Evolutionary conservation across 1,284 basidiomycete species (phyloP).

Genomic region (Coniophora puteana): DNA sequence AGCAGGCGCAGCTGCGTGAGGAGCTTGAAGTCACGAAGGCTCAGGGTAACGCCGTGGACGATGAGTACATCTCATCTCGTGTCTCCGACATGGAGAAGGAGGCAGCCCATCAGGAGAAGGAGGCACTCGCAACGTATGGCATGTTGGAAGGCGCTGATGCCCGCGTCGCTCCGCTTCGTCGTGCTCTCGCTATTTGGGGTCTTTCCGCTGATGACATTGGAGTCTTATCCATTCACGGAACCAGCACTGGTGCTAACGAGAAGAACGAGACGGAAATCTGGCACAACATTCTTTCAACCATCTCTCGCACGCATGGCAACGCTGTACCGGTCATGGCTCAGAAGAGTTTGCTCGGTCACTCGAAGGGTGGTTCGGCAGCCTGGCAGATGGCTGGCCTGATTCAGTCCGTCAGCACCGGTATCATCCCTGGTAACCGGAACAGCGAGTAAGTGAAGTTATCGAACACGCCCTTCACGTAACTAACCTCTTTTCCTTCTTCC

Average conservation of each 20-base stretch:
- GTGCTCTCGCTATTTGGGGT: constrained; percentile 95
- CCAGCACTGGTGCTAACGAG: constrained; percentile 97
- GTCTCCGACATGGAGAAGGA: constrained; percentile 86
- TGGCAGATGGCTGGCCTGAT: constrained; percentile 97
- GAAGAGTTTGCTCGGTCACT: constrained; percentile 94
- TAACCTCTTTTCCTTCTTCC: constrained; percentile 17
- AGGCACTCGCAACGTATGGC: constrained; percentile 85
- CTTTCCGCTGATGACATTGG: constrained; percentile 91
- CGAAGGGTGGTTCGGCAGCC: constrained; percentile 95
- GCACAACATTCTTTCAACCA: constrained; percentile 89
- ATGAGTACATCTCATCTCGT: constrained; percentile 70
- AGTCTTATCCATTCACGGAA: constrained; percentile 88
- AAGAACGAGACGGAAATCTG: constrained; percentile 98
- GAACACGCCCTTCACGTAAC: not conserved
- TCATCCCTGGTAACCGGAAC: constrained; percentile 96
- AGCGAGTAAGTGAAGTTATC: constrained; percentile 89
- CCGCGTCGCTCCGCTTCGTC: constrained; percentile 85
- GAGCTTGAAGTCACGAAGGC: constrained; percentile 67
- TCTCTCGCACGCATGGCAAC: constrained; percentile 89
- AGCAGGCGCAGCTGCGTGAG: constrained; percentile 77
- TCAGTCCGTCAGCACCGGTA: constrained; percentile 82
- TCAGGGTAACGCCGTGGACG: constrained; percentile 51
- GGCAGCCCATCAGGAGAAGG: constrained; percentile 87
- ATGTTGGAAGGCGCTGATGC: constrained; percentile 92
- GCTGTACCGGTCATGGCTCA: constrained; percentile 97